phyloP scores from a whole-genome alignment of 331 rosid species.

The Malus hybrid region DNA sequence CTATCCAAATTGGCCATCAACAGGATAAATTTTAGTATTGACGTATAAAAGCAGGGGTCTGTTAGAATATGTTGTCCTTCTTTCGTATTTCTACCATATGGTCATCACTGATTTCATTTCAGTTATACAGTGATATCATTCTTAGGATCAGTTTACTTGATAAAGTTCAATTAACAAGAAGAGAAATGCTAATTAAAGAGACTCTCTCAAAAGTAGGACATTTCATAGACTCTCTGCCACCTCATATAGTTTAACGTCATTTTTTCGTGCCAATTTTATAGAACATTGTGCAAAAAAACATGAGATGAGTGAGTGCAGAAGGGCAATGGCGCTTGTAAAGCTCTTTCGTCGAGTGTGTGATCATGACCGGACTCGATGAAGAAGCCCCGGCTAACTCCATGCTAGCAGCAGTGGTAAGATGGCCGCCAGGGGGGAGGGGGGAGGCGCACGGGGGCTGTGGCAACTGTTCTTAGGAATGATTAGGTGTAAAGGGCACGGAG shows the following conservation, averaged over 20 bases:
- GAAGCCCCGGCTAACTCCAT: neutral
- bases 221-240: fast-evolving
- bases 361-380: neutral
- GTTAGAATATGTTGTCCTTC: slow-evolving; percentile 21
- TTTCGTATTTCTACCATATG: neutral
- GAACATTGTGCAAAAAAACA: too few species aligned
- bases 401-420: too few species aligned
- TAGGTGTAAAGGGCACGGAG: neutral
- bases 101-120: neutral
- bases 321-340: neutral
- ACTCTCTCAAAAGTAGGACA: too few species aligned
- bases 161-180: too few species aligned
- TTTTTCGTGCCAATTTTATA: too few species aligned
- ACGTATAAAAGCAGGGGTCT: slow-evolving; percentile 30
- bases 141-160: too few species aligned
- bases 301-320: neutral
- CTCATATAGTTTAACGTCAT: too few species aligned
- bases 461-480: neutral
- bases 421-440: too few species aligned
- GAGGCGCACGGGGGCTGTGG: too few species aligned
- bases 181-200: too few species aligned
- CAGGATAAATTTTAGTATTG: slow-evolving; percentile 39
- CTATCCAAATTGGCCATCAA: slow-evolving; percentile 56
- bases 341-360: neutral
- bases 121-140: too few species aligned